Base-by-base conservation (phyloP, 2,329 filamentous ascomycete species). In the Dactylella cylindrospora region DNA sequence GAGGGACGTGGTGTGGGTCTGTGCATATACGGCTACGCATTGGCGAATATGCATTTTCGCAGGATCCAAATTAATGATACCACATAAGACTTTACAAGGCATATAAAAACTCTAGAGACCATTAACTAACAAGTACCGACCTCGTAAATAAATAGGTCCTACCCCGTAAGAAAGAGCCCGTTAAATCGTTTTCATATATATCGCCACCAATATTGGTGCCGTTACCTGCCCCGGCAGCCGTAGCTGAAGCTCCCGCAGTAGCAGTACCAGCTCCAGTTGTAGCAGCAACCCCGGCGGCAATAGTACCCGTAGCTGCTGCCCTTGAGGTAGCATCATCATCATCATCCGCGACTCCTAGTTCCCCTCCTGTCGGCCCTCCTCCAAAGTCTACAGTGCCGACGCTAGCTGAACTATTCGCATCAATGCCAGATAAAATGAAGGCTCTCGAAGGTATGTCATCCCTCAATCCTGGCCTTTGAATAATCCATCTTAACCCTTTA, bases 71-170 rank as follows among this genome's bases (percentile, higher is more conserved):
- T n/a, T n/a, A n/a, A n/a, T n/a, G n/a, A n/a, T n/a, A n/a, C n/a
- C n/a, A n/a, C n/a, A n/a, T n/a, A n/a, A n/a, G n/a, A n/a, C n/a
- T n/a, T n/a, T n/a, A n/a, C n/a, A n/a, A n/a, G n/a, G n/a, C n/a
- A n/a, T n/a, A n/a, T n/a, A n/a, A n/a, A n/a, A n/a, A n/a, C n/a
- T n/a, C n/a, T n/a, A n/a, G n/a, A n/a, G n/a, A n/a, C n/a, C n/a
- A n/a, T n/a, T n/a, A n/a, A n/a, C n/a, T n/a, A n/a, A n/a, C n/a
- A n/a, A n/a, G n/a, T n/a, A n/a, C n/a, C n/a, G n/a, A n/a, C n/a
- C n/a, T n/a, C n/a, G n/a, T n/a, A n/a, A n/a, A n/a, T n/a, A n/a
- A 23, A 8, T 38, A 57, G 52, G 44, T 57, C 22, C 38, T 57
- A 29, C 52, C 44, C 15, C 44, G 43, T 25, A 29, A 26, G 17